These are phyloP conservation scores for Suhomyces terraborum DNA, from an alignment of 1,139 yeast genomes.

Conservation along the genomic window DNA sequence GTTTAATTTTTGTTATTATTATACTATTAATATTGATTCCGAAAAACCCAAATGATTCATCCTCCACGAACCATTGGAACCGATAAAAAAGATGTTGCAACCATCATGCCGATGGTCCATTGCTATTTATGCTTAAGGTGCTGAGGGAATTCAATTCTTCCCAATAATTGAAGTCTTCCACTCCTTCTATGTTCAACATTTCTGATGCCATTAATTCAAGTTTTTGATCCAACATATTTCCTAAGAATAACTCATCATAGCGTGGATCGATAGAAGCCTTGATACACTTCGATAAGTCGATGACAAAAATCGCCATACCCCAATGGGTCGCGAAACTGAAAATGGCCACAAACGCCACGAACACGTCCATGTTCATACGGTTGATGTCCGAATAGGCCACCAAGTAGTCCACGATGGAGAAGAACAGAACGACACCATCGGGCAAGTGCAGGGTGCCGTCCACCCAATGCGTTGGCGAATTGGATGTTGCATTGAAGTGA, in stretches of 20 bases:
- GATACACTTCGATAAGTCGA: slow-evolving; percentile 11
- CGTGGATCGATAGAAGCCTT: slow-evolving; percentile 12
- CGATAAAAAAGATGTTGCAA: not conserved
- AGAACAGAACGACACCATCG: slow-evolving; percentile 9
- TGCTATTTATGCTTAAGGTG: not conserved
- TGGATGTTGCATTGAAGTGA: not conserved
- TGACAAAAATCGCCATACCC: slow-evolving; percentile 14
- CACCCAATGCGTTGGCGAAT: slow-evolving; percentile 7
- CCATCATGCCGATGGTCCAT: not conserved
- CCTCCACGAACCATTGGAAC: not conserved
- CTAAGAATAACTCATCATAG: slow-evolving; percentile 7
- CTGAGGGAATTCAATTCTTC: not conserved
- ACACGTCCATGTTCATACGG: slow-evolving; percentile 12
- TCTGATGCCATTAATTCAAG: slow-evolving; percentile 2
- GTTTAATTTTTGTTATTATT: not conserved
- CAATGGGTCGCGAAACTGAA: slow-evolving; percentile 12
- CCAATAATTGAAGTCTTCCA: not conserved
- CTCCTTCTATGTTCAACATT: not conserved
- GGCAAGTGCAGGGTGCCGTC: slow-evolving; percentile 3
- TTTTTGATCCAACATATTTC: slow-evolving; percentile 7
- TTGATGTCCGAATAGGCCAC: slow-evolving; percentile 9
- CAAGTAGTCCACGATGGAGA: slow-evolving; percentile 7
- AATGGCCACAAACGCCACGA: slow-evolving; percentile 7
- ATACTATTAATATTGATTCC: not conserved
- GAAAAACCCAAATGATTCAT: not conserved